Conservation (phyloP, 2,329 filamentous ascomycete genomes). For the Pseudopithomyces maydicus region DNA sequence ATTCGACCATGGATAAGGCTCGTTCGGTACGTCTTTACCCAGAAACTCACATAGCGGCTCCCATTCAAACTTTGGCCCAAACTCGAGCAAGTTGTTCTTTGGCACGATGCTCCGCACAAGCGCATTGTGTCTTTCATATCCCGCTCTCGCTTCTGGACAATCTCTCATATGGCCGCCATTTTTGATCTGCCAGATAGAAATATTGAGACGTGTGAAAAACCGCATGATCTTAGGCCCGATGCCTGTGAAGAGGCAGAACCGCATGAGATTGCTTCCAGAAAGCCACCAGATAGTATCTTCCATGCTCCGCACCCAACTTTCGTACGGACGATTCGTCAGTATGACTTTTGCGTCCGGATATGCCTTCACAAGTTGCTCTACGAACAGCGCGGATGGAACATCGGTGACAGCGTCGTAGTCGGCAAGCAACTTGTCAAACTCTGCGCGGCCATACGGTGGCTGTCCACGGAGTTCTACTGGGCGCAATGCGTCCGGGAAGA, state of each 20-base stretch:
- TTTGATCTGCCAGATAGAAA: slow-evolving; percentile 15
- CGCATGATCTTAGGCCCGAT: slow-evolving; percentile 13
- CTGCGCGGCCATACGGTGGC: slow-evolving; percentile 34
- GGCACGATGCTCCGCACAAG: slow-evolving; percentile 22
- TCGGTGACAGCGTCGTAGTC: slow-evolving; percentile 43
- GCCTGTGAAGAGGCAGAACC: slow-evolving; percentile 3
- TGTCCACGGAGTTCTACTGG: slow-evolving; percentile 20
- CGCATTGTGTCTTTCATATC: slow-evolving; percentile 20
- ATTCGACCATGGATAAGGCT: slow-evolving; percentile 19
- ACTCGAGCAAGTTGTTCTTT: slow-evolving; percentile 23
- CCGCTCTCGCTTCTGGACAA: slow-evolving; percentile 16
- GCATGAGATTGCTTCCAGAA: slow-evolving; percentile 12
- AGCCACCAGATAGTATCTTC: slow-evolving; percentile 18
- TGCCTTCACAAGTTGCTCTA: slow-evolving; percentile 25
- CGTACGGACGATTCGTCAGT: slow-evolving; percentile 27
- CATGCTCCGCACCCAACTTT: slow-evolving; percentile 16
- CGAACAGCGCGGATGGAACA: slow-evolving; percentile 23
- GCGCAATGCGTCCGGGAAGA: slow-evolving; percentile 21
- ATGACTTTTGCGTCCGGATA: slow-evolving; percentile 36
- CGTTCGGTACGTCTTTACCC: slow-evolving; percentile 21
- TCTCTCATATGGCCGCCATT: slow-evolving; percentile 15
- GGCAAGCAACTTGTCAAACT: slow-evolving; percentile 54
- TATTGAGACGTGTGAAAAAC: slow-evolving; percentile 12
- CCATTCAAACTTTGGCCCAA: slow-evolving; percentile 25
- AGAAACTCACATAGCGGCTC: slow-evolving; percentile 31